Evolutionary conservation across 164 flowering plant species (phyloP).

Genomic region (Chloranthus sessilifolius): DNA sequence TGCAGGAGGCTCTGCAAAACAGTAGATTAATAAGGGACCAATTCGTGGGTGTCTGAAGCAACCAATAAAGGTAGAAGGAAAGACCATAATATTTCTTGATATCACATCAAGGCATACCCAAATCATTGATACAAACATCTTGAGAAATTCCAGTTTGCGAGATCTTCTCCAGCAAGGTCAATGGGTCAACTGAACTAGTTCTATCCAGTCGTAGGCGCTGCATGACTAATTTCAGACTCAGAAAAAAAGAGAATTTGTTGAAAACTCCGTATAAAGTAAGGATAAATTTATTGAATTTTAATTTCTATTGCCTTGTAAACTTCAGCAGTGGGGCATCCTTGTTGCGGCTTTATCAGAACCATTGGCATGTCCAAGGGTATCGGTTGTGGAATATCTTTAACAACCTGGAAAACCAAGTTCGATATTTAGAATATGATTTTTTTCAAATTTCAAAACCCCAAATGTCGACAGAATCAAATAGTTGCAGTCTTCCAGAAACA

Average conservation of each 20-base stretch:
- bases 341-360: conserved; percentile 89
- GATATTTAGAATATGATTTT: conserved; percentile 3
- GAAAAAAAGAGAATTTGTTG: no score
- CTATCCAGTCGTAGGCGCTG: conserved; percentile 70
- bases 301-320: conserved; percentile 72
- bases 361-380: conserved; percentile 69
- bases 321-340: conserved; percentile 91
- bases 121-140: conserved; percentile 90
- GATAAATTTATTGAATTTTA: neutral
- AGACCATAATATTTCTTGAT: neutral
- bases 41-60: neutral
- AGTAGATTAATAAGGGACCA: neutral
- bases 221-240: conserved; percentile 11
- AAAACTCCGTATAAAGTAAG: no score
- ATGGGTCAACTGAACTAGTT: conserved; percentile 72
- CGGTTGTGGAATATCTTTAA: conserved; percentile 68
- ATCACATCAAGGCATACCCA: conserved; percentile 70
- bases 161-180: conserved; percentile 66
- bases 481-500: neutral
- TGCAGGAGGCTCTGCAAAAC: conserved; percentile 78
- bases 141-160: conserved; percentile 67
- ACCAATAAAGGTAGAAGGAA: neutral
- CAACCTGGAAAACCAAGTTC: conserved; percentile 39
- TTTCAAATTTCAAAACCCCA: neutral
- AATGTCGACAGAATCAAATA: neutral